A percentile compares a stretch with the other conserved stretches of the same genome.
These are phyloP conservation scores for Sporothrix sp. DNA, from an alignment of 2,329 filamentous ascomycete genomes.

Conservation along the genomic window DNA sequence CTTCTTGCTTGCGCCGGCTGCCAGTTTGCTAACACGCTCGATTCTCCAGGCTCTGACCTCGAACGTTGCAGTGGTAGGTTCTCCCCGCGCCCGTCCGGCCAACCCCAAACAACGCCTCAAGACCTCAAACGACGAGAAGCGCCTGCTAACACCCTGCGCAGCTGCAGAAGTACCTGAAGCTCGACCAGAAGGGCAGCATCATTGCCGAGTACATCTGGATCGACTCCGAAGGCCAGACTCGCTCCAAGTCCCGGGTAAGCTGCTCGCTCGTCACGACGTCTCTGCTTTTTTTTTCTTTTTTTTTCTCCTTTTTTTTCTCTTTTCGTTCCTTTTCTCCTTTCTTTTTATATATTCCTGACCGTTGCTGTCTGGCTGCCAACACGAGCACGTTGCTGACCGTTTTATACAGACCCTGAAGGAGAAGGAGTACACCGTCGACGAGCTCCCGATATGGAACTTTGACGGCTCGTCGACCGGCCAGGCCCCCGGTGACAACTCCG, in stretches of 20 bases:
- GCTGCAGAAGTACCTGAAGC: constrained; percentile 85
- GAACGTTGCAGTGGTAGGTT: constrained; percentile 4
- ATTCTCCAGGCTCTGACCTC: not conserved
- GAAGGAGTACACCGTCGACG: constrained; percentile 29
- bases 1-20: no score
- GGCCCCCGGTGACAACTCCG: constrained; percentile 68
- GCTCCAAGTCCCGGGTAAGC: constrained; percentile 94
- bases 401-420: constrained; percentile 18
- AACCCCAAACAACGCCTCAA: no score
- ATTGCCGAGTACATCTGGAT: constrained; percentile 70
- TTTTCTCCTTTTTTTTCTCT: constrained; percentile 11
- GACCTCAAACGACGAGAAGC: not conserved
- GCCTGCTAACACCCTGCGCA: constrained; percentile 29
- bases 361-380: not conserved
- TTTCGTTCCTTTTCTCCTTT: constrained; percentile 5
- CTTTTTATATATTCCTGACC: no score
- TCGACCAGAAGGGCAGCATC: constrained; percentile 79
- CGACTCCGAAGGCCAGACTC: constrained; percentile 69
- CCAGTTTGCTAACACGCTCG: not conserved
- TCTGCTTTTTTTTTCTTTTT: constrained; percentile 1
- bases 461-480: constrained; percentile 69
- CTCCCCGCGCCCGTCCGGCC: no score
- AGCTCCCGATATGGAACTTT: constrained; percentile 69
- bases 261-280: constrained; percentile 8
- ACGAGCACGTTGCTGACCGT: not conserved